A percentile compares a stretch with the other conserved stretches of the same genome.
These are phyloP conservation scores for Verbena officinalis DNA, from an alignment of 257 asterid species.

Conservation along the genomic window DNA sequence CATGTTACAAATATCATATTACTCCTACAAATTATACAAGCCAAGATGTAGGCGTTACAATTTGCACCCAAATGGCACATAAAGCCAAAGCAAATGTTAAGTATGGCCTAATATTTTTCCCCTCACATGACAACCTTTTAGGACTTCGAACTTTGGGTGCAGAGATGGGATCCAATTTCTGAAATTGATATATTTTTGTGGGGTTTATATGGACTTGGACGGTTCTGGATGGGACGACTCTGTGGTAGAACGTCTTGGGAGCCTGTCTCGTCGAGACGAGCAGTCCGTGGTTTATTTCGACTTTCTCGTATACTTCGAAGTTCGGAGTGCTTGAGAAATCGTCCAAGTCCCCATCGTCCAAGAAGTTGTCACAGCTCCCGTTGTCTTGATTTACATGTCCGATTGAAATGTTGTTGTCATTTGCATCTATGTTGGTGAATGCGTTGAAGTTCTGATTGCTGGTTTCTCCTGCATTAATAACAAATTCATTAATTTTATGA, in stretches of 20 bases:
- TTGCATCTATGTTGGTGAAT: conserved; percentile 31
- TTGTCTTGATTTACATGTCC: conserved; percentile 32
- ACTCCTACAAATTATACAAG: conserved; percentile 12
- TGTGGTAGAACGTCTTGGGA: conserved; percentile 56
- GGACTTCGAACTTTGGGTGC: conserved; percentile 17
- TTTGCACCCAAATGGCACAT: conserved; percentile 46
- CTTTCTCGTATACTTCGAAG: conserved; percentile 44
- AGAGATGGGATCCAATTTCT: conserved; percentile 26
- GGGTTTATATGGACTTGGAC: conserved; percentile 54
- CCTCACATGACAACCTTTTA: conserved; percentile 32
- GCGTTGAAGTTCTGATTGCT: conserved; percentile 33
- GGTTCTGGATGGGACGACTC: conserved; percentile 56
- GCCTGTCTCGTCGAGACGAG: conserved; percentile 62
- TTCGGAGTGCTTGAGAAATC: conserved; percentile 48
- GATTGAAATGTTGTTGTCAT: conserved; percentile 35
- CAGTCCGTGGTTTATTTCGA: conserved; percentile 52
- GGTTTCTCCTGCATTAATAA: conserved; percentile 37
- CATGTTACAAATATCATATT: conserved; percentile 20
- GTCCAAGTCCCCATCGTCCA: conserved; percentile 47
- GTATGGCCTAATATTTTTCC: conserved; percentile 39
- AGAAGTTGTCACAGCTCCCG: conserved; percentile 36
- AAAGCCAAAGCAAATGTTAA: conserved; percentile 48
- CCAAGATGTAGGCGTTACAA: conserved; percentile 35
- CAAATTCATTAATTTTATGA: not conserved
- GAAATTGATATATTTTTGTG: conserved; percentile 23